These are phyloP conservation scores for Myxozyma monticola DNA, from an alignment of 805 yeast genomes.

Conservation along the genomic window DNA sequence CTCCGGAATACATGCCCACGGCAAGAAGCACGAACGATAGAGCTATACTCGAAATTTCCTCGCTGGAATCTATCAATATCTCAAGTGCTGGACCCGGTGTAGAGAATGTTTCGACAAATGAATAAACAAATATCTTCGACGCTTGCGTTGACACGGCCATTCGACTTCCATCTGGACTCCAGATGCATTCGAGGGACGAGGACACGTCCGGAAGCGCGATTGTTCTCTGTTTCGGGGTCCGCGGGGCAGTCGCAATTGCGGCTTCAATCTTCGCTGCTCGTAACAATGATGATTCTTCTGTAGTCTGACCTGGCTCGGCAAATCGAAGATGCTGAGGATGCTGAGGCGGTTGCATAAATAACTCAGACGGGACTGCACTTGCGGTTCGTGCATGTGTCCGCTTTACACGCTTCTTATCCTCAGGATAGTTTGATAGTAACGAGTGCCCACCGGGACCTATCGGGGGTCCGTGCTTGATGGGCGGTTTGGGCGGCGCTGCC, in stretches of 20 bases:
- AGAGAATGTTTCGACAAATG: not conserved
- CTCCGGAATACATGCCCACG: constrained; percentile 20
- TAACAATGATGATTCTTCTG: too few relatives aligned
- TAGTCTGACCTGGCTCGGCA: too few relatives aligned
- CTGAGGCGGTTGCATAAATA: not conserved
- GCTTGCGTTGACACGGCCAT: constrained; percentile 12
- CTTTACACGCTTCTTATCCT: constrained; percentile 15
- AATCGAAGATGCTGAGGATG: not conserved
- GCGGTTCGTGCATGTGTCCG: constrained; percentile 4
- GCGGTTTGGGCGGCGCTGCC: too few relatives aligned
- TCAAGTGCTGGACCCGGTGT: constrained; percentile 3
- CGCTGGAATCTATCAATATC: not conserved
- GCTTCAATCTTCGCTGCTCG: too few relatives aligned
- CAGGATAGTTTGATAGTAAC: too few relatives aligned
- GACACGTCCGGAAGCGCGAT: not conserved
- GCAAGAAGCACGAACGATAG: constrained; percentile 4
- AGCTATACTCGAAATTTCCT: constrained; percentile 10
- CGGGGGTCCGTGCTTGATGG: too few relatives aligned
- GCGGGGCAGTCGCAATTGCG: not conserved
- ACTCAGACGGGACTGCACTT: constrained; percentile 3
- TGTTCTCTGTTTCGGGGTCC: not conserved
- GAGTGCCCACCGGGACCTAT: too few relatives aligned
- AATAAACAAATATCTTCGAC: constrained; percentile 8
- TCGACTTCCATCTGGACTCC: constrained; percentile 14
- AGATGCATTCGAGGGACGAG: constrained; percentile 14